These are phyloP conservation scores for Cercospora zeae-maydis DNA, from an alignment of 2,329 filamentous ascomycete genomes.

Conservation along the genomic window DNA sequence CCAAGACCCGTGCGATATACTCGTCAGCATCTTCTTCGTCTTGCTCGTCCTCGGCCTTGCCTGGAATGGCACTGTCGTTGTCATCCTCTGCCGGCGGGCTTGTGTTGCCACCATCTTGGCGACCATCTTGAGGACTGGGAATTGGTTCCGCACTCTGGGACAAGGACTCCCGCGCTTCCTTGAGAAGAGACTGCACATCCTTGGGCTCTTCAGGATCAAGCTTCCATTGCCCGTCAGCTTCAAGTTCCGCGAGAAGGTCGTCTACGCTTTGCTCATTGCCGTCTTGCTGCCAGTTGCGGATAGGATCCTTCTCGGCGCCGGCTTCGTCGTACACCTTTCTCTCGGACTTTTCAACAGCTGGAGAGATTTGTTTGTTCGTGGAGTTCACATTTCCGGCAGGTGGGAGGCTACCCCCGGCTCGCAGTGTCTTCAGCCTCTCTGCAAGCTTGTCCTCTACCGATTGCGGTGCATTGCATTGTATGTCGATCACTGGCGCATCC, in stretches of 20 bases:
- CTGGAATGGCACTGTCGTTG: constrained; percentile 4
- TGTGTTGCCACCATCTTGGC: background rate
- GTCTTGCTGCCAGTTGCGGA: constrained; percentile 35
- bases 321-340: constrained; percentile 24
- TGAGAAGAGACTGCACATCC: constrained; percentile 41
- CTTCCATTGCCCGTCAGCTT: constrained; percentile 39
- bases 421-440: constrained; percentile 33
- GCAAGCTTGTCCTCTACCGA: constrained; percentile 34
- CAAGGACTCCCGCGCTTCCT: constrained; percentile 42
- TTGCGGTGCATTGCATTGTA: constrained; percentile 24
- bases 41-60: constrained; percentile 28
- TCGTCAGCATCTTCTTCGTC: constrained; percentile 45
- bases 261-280: constrained; percentile 48
- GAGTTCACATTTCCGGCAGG: background rate
- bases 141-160: constrained; percentile 26
- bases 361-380: background rate
- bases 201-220: constrained; percentile 40
- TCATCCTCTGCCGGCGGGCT: background rate
- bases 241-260: constrained; percentile 45
- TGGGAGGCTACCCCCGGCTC: constrained; percentile 10
- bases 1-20: constrained; percentile 46
- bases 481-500: constrained; percentile 23
- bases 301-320: constrained; percentile 23
- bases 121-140: background rate
- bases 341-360: background rate